phyloP scores from a whole-genome alignment of 2,329 filamentous ascomycete genomes.

The Apiospora pterosperma region DNA sequence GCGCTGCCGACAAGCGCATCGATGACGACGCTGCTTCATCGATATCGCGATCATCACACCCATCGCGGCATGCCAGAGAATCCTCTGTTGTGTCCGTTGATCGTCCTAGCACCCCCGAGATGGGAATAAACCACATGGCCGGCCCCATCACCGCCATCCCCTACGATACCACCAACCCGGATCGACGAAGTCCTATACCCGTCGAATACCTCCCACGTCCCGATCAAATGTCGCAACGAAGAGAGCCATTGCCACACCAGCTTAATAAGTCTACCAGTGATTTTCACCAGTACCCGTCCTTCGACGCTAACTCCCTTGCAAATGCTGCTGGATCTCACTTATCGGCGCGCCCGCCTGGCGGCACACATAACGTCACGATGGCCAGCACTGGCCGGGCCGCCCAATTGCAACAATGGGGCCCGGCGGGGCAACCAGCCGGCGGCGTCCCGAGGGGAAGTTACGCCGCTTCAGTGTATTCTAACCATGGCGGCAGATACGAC shows the following conservation, averaged over 20 bases:
- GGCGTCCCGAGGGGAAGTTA: slow-evolving; percentile 46
- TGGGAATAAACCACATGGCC: slow-evolving; percentile 69
- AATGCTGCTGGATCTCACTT: slow-evolving; percentile 51
- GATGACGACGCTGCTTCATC: slow-evolving; percentile 59
- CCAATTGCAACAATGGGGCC: slow-evolving; percentile 76
- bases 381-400: slow-evolving; percentile 68
- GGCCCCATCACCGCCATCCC: slow-evolving; percentile 86
- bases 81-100: slow-evolving; percentile 72
- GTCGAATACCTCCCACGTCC: slow-evolving; percentile 70
- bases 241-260: slow-evolving; percentile 78
- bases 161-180: slow-evolving; percentile 67
- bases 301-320: slow-evolving; percentile 52
- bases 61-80: slow-evolving; percentile 71
- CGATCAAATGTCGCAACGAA: slow-evolving; percentile 60
- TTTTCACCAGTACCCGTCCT: slow-evolving; percentile 84
- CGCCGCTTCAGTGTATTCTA: slow-evolving; percentile 37
- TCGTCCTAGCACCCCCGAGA: slow-evolving; percentile 59
- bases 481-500: slow-evolving; percentile 56
- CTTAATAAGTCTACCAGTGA: slow-evolving; percentile 74
- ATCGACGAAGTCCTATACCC: slow-evolving; percentile 66
- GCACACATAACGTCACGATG: slow-evolving; percentile 63
- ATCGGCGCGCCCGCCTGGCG: slow-evolving; percentile 52
- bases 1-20: slow-evolving; percentile 58
- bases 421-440: slow-evolving; percentile 18
- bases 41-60: slow-evolving; percentile 51